Evolutionary conservation across 129 eudicot genomes (phyloP), one percentile per base, ranked within the genome.

Genomic region (Saposhnikovia divaricata): DNA sequence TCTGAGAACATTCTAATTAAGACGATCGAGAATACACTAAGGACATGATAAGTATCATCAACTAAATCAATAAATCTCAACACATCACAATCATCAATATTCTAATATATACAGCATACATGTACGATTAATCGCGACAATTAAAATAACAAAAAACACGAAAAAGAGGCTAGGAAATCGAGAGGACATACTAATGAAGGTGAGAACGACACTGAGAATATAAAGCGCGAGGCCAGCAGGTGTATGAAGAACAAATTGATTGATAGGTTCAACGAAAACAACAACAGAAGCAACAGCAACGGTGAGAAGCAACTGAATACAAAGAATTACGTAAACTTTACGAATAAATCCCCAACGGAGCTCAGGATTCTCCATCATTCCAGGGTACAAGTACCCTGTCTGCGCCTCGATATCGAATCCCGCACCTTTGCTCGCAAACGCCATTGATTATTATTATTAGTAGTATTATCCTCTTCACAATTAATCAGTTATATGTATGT

Each of bases 301-400:
- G 1, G 93, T 89, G 21, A 90, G 63, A 47, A 93, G 78, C 86
- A 93, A 45, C 82, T 91, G 93, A 19, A 87, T 57, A 18, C 86
- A 80, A 63, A 91, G 77, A 34, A 91, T 87, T 2, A 85, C 82
- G 57, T 93, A 93, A 78, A 93, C 96, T 83, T 93, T 93, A 4
- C 98, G 85, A 42, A 93, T 89, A 81, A 93, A 93, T 11, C 84
- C 95, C 98, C 98, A 93, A 75, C 98, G 86, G 46, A 89, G 77
- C 81, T 88, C 85, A 0, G 98, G 95, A 79, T 83, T 80, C 63
- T 93, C 98, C 82, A 65, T 72, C 90, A 87, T 89, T 43, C 77
- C 78, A 23, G 98, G 98, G 50, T 88, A 93, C 2, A 89, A 75
- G 2, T 46, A 70, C 15, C 84, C 83, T 37, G 77, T 84, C 19